Base-by-base conservation (phyloP, 345 rosid genomes). In the Rhizophora mangle region DNA sequence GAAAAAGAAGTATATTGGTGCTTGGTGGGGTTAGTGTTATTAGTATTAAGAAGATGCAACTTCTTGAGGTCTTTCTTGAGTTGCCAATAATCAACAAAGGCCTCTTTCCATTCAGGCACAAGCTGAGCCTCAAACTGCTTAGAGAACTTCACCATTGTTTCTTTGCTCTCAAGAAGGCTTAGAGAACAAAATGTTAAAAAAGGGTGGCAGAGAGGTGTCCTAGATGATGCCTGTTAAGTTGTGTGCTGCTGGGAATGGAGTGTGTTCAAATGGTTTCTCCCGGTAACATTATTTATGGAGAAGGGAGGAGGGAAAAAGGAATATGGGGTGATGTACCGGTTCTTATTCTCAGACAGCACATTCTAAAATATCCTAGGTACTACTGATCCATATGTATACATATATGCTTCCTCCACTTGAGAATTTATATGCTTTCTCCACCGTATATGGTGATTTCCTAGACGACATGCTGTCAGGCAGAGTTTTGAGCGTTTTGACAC, bases 71-170 rank as follows among this genome's bases (percentile, higher is more conserved):
- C 89, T 63, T 89, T 85, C 86, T 92, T 95, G 81, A 95, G 97
- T 76, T 89, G 78, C 84, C 92, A 83, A 68, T 92, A 95, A 85
- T 92, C 96, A 57, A 95, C 97, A 58, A 95, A 95, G 43, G 99
- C 99, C 1, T 92, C 97, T 85, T 89, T 95, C 99, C 99, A 95
- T 65, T 95, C 99, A 7, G 99, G 98, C 64, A 95, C 89, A 32
- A 95, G 93, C 80, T 95, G 99, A 18, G 88, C 97, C 63, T 95
- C 91, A 43, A 92, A 90, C 68, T 95, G 94, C 81, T 86, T 87
- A 4, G 96, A 84, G 71, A 95, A 95, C 71, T 92, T 95, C 77
- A 95, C 94, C 97, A 95, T 92, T 43, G 3, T 13, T 43, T 37
- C 59, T 69, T 18, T 53, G 21, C 10, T 73, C 64, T 36, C 32